phyloP scores from a whole-genome alignment of 805 yeast genomes.

The Starmerella roubikii region DNA sequence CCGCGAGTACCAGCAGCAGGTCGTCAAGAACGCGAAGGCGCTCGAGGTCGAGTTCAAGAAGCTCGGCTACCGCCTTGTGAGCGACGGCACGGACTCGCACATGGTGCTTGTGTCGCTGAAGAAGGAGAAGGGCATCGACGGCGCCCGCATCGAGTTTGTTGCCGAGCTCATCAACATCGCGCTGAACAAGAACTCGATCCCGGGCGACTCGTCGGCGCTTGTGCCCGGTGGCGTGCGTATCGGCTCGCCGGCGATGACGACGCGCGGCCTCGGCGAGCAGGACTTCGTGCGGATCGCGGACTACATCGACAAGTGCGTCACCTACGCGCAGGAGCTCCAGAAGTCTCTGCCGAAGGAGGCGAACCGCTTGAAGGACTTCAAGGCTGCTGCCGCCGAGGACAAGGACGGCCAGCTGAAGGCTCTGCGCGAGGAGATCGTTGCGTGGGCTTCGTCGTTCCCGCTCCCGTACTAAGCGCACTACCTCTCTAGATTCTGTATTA shows the following conservation, averaged over 20 bases:
- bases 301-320: constrained; percentile 69
- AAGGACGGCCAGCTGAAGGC: constrained; percentile 55
- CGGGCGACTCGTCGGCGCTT: constrained; percentile 93
- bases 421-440: constrained; percentile 63
- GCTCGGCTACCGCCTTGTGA: constrained; percentile 68
- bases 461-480: constrained; percentile 25
- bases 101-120: constrained; percentile 83
- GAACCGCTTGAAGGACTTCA: constrained; percentile 92
- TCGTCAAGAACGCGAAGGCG: constrained; percentile 73
- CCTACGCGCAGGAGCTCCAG: constrained; percentile 65
- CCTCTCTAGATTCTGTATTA: too few species aligned
- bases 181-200: constrained; percentile 91
- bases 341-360: constrained; percentile 67
- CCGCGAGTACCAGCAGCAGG: constrained; percentile 78
- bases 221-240: constrained; percentile 96
- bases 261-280: constrained; percentile 84
- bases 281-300: constrained; percentile 71
- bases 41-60: constrained; percentile 62
- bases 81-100: constrained; percentile 95
- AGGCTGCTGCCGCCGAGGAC: constrained; percentile 51
- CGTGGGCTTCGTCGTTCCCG: constrained; percentile 58
- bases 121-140: constrained; percentile 72
- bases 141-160: constrained; percentile 92
- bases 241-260: constrained; percentile 98
- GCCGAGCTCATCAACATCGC: constrained; percentile 92